A percentile compares a stretch with the other conserved stretches of the same genome.
Conservation (phyloP, 202 grass and related monocot species). For the Digitaria exilis region DNA sequence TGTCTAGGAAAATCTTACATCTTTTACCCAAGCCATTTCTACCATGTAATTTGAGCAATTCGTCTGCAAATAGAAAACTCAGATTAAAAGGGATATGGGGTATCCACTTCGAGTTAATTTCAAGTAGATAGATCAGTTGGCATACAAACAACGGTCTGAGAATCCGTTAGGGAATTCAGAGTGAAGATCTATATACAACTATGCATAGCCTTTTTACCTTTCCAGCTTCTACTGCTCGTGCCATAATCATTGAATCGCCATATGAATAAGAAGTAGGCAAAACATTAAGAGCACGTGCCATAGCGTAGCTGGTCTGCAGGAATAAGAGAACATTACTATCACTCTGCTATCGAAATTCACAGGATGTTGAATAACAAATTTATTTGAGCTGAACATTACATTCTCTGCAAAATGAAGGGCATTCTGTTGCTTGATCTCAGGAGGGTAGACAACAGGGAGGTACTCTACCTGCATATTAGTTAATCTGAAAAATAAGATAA, state of each 20-base stretch:
- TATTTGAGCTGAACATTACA: constrained; percentile 43
- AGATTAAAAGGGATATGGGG: constrained; percentile 31
- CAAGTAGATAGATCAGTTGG: not conserved
- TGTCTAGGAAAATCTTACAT: constrained; percentile 64
- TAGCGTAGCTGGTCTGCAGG: constrained; percentile 76
- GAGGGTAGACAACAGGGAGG: constrained; percentile 82
- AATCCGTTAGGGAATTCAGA: constrained; percentile 20
- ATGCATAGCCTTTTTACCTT: constrained; percentile 58
- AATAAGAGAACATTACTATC: constrained; percentile 9
- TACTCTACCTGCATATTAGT: constrained; percentile 76
- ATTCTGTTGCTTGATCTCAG: constrained; percentile 85
- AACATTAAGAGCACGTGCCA: constrained; percentile 81
- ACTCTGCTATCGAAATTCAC: constrained; percentile 4
- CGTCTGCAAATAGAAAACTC: constrained; percentile 45
- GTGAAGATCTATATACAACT: not conserved
- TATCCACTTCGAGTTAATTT: not conserved
- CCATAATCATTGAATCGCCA: constrained; percentile 78
- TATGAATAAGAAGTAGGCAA: constrained; percentile 86
- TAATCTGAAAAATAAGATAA: constrained; percentile 14
- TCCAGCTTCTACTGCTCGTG: constrained; percentile 68
- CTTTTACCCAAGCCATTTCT: constrained; percentile 95
- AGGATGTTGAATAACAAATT: not conserved
- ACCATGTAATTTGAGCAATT: constrained; percentile 89
- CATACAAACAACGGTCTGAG: constrained; percentile 10
- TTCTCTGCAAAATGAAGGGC: constrained; percentile 74